Base-by-base conservation (phyloP, 306 rosid species). In the Corylus avellana region DNA sequence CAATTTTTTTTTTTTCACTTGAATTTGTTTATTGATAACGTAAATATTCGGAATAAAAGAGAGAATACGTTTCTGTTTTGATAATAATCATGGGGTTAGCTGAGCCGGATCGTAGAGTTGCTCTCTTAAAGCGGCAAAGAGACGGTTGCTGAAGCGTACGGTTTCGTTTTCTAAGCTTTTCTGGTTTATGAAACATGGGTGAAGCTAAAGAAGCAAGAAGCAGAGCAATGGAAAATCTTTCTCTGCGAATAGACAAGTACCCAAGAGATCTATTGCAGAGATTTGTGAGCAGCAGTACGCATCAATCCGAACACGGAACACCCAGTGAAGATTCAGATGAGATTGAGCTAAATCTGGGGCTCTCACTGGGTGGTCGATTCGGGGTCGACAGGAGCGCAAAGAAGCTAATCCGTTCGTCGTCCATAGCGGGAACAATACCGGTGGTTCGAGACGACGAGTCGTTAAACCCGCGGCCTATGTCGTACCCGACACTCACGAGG, bases 211-310 rank as follows among this genome's bases (percentile, higher is more conserved):
- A 89, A 77, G 77, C 86, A 29, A 74, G 90, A 70, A 87, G 88
- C 46, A 81, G 69, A 79, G 85, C 72, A 69, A 76, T 82, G 82
- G 87, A 86, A 64, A 86, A 76, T 46, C 32, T 82, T 5, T 77
- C 83, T 76, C 55, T 86, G 71, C 82, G 82, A 79, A 86, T 84
- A 71, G 93, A 91, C 1, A 87, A 85, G 17, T 87, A 77, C 83
- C 96, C 98, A 10, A 91, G 91, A 80, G 99, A 96, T 93, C 91
- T 96, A 81, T 84, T 96, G 58, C 90, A 88, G 79, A 91, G 91
- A 64, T 84, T 96, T 62, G 67, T 74, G 75, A 75, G 81, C 50
- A 82, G 84, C 73, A 73, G 67, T 55, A n/a, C 82, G 10, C 63
- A 74, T 20, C 84, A 80, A 68, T 46, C 79, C 1, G 77, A 68